Evolutionary conservation across 331 rosid species (phyloP).

Genomic region (Quercus lobata): DNA sequence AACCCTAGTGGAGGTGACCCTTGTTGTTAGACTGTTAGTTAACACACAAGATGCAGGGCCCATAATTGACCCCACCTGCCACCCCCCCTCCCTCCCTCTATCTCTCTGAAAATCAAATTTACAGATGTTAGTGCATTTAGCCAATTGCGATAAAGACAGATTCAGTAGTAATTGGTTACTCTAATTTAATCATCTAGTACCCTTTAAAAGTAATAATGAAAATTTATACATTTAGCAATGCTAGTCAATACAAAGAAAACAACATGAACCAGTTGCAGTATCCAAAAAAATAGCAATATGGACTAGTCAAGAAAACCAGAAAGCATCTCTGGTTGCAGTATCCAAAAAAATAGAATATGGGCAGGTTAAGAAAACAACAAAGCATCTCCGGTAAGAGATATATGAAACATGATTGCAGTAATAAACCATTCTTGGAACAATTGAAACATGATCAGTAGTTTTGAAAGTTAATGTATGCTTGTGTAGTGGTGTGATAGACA

Average conservation of each 20-base stretch:
- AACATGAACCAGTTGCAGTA: background rate
- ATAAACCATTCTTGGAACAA: background rate
- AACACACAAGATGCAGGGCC: background rate
- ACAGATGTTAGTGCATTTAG: background rate
- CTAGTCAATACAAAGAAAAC: background rate
- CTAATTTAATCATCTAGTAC: background rate
- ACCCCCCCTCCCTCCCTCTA: background rate
- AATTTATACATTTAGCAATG: background rate
- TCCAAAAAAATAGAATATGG: background rate
- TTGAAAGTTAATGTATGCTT: background rate
- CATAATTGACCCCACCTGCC: conserved; percentile 1
- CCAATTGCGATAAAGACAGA: background rate
- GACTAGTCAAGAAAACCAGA: background rate
- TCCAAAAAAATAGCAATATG: background rate
- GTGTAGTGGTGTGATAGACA: background rate
- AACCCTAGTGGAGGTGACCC: conserved; percentile 1
- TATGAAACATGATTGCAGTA: background rate
- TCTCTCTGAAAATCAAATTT: background rate
- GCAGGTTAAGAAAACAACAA: background rate
- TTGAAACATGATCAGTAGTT: background rate
- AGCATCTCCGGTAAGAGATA: background rate
- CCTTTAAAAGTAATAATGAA: background rate
- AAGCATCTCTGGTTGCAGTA: background rate
- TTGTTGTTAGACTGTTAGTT: background rate
- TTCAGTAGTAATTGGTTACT: background rate